Percentiles rank a stretch among this genome's conserved stretches.
These are phyloP conservation scores for Juncus inflexus DNA, from an alignment of 176 grass and related monocot genomes.

Conservation along the genomic window DNA sequence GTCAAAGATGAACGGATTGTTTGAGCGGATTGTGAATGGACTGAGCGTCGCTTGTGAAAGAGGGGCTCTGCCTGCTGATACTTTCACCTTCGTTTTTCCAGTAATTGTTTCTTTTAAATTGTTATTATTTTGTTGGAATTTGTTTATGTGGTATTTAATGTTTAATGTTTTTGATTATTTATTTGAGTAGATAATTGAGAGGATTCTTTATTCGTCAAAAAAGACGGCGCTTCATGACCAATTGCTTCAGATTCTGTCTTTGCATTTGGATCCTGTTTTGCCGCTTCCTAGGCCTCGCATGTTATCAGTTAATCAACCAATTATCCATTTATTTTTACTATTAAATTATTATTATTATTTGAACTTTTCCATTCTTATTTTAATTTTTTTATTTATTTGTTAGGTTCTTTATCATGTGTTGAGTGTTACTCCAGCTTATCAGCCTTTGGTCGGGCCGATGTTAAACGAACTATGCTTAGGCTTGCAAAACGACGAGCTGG, in stretches of 20 bases:
- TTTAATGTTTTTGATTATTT: not conserved
- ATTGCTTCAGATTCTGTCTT: constrained; percentile 72
- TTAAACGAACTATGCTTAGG: constrained; percentile 96
- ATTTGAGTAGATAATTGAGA: constrained; percentile 51
- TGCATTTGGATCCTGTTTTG: constrained; percentile 96
- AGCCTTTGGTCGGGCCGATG: constrained; percentile 74
- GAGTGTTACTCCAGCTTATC: constrained; percentile 68
- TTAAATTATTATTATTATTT: not conserved
- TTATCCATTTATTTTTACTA: constrained; percentile 8
- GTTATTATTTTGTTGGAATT: constrained; percentile 5
- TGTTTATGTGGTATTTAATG: not conserved
- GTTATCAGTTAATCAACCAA: constrained; percentile 70
- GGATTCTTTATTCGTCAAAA: constrained; percentile 70
- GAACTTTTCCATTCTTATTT: constrained; percentile 27
- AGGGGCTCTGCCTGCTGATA: constrained; percentile 89
- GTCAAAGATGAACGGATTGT: constrained; percentile 48
- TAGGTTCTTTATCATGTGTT: constrained; percentile 98
- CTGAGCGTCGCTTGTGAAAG: constrained; percentile 67
- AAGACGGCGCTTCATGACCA: constrained; percentile 95
- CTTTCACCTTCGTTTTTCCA: constrained; percentile 95
- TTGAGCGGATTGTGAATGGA: constrained; percentile 77
- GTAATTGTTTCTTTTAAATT: constrained; percentile 34
- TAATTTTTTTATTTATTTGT: constrained; percentile 20
- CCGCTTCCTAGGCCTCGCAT: constrained; percentile 90
- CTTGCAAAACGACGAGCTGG: constrained; percentile 62